phyloP scores from a whole-genome alignment of 1,139 yeast genomes.

The Blastobotrys elegans region DNA sequence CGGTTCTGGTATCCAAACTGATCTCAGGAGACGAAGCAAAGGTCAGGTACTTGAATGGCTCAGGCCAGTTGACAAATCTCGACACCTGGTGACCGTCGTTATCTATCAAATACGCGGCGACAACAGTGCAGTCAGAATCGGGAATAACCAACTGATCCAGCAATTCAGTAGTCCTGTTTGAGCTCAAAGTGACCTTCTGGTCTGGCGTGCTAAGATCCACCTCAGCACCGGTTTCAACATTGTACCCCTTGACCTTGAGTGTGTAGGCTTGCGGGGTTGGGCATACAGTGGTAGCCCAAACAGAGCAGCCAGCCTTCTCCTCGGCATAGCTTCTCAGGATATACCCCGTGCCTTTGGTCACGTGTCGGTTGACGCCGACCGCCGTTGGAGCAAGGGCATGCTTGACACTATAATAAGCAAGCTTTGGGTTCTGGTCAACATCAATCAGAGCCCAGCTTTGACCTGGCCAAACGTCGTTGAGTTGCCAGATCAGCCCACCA shows the following conservation, averaged over 20 bases:
- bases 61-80: constrained; percentile 22
- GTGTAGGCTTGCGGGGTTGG: constrained; percentile 21
- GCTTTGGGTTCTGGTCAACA: constrained; percentile 38
- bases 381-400: constrained; percentile 36
- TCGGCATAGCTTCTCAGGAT: constrained; percentile 16
- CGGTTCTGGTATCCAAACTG: constrained; percentile 4
- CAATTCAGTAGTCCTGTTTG: constrained; percentile 36
- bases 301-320: constrained; percentile 27
- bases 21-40: constrained; percentile 14
- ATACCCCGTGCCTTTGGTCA: constrained; percentile 15
- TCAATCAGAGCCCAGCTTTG: constrained; percentile 45
- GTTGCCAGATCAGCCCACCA: constrained; percentile 46
- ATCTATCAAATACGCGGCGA: constrained; percentile 15
- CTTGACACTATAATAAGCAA: constrained; percentile 42
- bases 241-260: constrained; percentile 32
- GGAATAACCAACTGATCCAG: constrained; percentile 13
- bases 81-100: constrained; percentile 7
- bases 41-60: constrained; percentile 21
- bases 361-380: constrained; percentile 36
- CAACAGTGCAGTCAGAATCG: constrained; percentile 11
- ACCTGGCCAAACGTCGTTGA: constrained; percentile 48
- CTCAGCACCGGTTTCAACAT: constrained; percentile 32
- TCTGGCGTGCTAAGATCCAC: constrained; percentile 15
- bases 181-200: constrained; percentile 23
- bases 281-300: constrained; percentile 41